Evolutionary conservation across 2,329 filamentous ascomycete genomes (phyloP).

Genomic region (Fusarium sp.): DNA sequence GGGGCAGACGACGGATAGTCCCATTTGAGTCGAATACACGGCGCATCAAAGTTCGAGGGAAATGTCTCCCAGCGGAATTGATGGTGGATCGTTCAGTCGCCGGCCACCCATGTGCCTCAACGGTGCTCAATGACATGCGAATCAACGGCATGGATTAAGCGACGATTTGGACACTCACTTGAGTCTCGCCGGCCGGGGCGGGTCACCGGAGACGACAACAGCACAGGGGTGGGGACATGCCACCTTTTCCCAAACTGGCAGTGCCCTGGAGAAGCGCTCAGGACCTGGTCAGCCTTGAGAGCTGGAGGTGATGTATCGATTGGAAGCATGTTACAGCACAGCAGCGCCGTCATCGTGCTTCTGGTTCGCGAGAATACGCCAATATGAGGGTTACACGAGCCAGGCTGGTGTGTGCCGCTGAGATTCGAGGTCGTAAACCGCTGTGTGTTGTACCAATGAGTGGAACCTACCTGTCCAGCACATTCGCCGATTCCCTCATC

Average conservation of each 20-base stretch:
- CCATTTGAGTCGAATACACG: slow-evolving; percentile 8
- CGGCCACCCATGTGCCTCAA: slow-evolving; percentile 16
- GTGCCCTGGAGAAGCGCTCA: slow-evolving; percentile 20
- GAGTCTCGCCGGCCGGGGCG: slow-evolving; percentile 36
- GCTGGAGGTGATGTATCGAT: slow-evolving; percentile 28
- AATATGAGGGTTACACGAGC: slow-evolving; percentile 32
- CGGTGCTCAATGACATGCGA: slow-evolving; percentile 33
- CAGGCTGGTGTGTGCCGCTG: slow-evolving; percentile 1
- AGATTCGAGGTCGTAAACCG: neutral
- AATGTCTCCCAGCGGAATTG: slow-evolving; percentile 15
- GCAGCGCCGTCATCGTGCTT: slow-evolving; percentile 32
- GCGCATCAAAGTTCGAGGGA: neutral
- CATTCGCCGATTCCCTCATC: neutral
- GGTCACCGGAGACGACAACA: slow-evolving; percentile 43
- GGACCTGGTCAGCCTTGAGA: slow-evolving; percentile 1
- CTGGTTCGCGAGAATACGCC: slow-evolving; percentile 28
- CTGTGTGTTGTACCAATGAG: neutral
- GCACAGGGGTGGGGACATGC: slow-evolving; percentile 24
- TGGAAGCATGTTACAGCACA: slow-evolving; percentile 14
- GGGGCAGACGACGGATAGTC: slow-evolving; percentile 12
- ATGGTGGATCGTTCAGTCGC: slow-evolving; percentile 10
- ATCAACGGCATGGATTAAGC: slow-evolving; percentile 45
- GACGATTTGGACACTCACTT: slow-evolving; percentile 32
- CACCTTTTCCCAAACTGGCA: slow-evolving; percentile 37
- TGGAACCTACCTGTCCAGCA: neutral